These are phyloP conservation scores for Blastobotrys capitulatus DNA, from an alignment of 1,139 yeast species.

Conservation along the genomic window DNA sequence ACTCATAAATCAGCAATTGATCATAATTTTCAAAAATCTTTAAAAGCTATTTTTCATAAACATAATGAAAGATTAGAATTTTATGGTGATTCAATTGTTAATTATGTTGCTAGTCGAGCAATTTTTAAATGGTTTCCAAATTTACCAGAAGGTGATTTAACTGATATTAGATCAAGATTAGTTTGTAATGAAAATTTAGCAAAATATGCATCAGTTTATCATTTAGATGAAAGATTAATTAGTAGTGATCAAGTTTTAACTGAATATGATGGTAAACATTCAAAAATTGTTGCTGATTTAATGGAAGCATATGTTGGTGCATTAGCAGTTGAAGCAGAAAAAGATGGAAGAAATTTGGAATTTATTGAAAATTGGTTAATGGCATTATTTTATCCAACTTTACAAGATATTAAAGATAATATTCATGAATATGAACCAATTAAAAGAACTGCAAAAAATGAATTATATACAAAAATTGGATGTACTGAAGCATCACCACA, in stretches of 20 bases:
- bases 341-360: constrained; percentile 24
- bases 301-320: constrained; percentile 94
- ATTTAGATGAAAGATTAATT: constrained; percentile 56
- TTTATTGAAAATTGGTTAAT: constrained; percentile 58
- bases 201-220: constrained; percentile 66
- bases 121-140: constrained; percentile 61
- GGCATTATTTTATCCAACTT: constrained; percentile 47
- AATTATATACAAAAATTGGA: constrained; percentile 64
- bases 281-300: constrained; percentile 64
- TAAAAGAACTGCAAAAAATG: constrained; percentile 65
- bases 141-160: constrained; percentile 76
- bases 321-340: constrained; percentile 48
- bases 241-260: constrained; percentile 30
- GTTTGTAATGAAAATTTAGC: constrained; percentile 71
- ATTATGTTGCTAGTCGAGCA: constrained; percentile 63
- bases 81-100: constrained; percentile 84
- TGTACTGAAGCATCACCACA: constrained; percentile 46
- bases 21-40: constrained; percentile 21
- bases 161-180: constrained; percentile 62
- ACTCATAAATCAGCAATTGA: constrained; percentile 72
- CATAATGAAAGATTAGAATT: constrained; percentile 93
- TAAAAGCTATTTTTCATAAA: constrained; percentile 30
- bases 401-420: constrained; percentile 34
- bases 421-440: constrained; percentile 35
- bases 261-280: constrained; percentile 21